phyloP scores from a whole-genome alignment of 371 early-diverging fungal genomes.

The Lichtheimia hyalospora region DNA sequence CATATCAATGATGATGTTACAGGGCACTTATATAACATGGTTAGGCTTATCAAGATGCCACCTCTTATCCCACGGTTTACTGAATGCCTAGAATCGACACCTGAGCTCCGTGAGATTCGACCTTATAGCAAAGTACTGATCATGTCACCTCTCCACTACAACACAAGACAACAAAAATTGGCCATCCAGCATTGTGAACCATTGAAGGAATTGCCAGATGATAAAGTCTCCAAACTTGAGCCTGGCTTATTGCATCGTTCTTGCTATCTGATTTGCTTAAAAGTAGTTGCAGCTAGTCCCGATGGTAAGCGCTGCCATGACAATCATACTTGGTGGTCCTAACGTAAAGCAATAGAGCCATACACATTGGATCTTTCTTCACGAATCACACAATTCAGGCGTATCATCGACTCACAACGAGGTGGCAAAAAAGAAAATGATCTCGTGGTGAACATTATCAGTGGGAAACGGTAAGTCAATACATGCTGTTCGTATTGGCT shows the following conservation, averaged over 20 bases:
- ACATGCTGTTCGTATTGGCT: background rate
- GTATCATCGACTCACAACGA: conserved; percentile 17
- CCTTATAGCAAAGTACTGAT: conserved; percentile 20
- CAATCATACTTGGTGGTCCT: background rate
- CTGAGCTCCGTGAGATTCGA: conserved; percentile 17
- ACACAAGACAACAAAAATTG: conserved; percentile 19
- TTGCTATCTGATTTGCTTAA: conserved; percentile 29
- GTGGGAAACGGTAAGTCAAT: conserved; percentile 12
- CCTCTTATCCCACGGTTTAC: conserved; percentile 27
- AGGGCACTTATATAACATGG: background rate
- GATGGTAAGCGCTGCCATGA: background rate
- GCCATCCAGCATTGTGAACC: conserved; percentile 17
- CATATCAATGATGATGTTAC: background rate
- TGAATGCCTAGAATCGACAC: conserved; percentile 19
- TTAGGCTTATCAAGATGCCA: conserved; percentile 37
- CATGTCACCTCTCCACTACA: conserved; percentile 5
- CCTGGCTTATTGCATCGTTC: conserved; percentile 29
- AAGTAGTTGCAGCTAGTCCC: conserved; percentile 7
- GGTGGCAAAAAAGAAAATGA: conserved; percentile 22
- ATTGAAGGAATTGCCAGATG: background rate
- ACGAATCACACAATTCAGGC: conserved; percentile 11
- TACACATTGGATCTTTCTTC: background rate
- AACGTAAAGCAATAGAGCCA: background rate
- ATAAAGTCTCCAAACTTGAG: conserved; percentile 7
- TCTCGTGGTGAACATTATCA: conserved; percentile 17